These are phyloP conservation scores for Apophysomyces elegans DNA, from an alignment of 371 early-diverging fungal species.

Conservation along the genomic window DNA sequence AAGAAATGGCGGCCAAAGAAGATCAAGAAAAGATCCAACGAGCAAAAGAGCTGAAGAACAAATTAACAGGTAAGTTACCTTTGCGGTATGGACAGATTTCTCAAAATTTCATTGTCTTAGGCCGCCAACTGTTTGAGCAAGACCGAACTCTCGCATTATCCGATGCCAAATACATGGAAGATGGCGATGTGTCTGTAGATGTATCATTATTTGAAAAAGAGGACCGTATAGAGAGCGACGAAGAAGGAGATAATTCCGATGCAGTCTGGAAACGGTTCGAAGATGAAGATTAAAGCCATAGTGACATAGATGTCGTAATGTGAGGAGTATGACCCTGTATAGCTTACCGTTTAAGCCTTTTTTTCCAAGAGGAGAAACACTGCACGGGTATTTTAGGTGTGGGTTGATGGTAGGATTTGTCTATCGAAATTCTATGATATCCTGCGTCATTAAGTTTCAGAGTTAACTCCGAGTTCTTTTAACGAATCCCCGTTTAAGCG, in stretches of 20 bases:
- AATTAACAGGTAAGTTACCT: slow-evolving; percentile 57
- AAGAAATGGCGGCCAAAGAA: slow-evolving; percentile 70
- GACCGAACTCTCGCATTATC: slow-evolving; percentile 84
- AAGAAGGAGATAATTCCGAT: slow-evolving; percentile 59
- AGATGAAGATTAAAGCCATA: slow-evolving; percentile 30
- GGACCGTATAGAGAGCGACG: slow-evolving; percentile 53
- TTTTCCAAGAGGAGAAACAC: no score
- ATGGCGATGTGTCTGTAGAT: slow-evolving; percentile 88
- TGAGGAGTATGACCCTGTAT: no score
- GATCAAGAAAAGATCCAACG: slow-evolving; percentile 52
- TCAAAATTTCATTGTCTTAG: slow-evolving; percentile 32
- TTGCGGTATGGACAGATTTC: not conserved
- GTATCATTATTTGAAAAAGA: slow-evolving; percentile 70
- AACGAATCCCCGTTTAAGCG: no score
- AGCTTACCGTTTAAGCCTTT: no score
- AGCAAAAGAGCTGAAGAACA: slow-evolving; percentile 52
- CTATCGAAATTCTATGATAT: no score
- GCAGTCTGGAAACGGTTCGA: slow-evolving; percentile 51
- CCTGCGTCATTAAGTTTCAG: no score
- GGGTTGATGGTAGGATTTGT: no score
- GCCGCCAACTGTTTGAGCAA: slow-evolving; percentile 91
- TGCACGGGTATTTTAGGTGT: no score
- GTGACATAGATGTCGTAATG: no score
- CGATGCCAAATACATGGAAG: slow-evolving; percentile 83
- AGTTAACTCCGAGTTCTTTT: no score